phyloP scores from a whole-genome alignment of 495 filamentous ascomycete species.

The Trichoderma reesei region DNA sequence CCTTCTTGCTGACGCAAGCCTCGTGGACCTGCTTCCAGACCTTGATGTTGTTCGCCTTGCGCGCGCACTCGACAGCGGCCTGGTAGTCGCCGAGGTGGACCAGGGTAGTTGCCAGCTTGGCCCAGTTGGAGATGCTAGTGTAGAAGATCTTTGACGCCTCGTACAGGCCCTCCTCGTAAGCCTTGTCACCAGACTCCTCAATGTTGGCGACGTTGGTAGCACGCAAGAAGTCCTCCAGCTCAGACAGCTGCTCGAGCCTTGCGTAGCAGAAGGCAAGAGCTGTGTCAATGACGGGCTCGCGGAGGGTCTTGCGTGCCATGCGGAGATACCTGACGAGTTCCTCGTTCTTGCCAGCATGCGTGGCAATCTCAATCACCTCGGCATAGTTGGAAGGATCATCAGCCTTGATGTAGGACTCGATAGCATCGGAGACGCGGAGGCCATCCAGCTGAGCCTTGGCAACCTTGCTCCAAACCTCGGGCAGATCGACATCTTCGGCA shows the following conservation, averaged over 20 bases:
- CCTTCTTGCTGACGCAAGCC: slow-evolving; percentile 95
- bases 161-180: slow-evolving; percentile 87
- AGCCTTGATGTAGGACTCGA: slow-evolving; percentile 95
- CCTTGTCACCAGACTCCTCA: slow-evolving; percentile 94
- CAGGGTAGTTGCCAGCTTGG: slow-evolving; percentile 92
- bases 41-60: slow-evolving; percentile 98
- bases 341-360: slow-evolving; percentile 94
- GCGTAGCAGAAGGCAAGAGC: slow-evolving; percentile 88
- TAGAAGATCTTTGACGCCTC: slow-evolving; percentile 99
- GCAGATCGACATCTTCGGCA: slow-evolving; percentile 87
- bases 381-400: slow-evolving; percentile 84
- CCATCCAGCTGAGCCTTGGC: slow-evolving; percentile 98
- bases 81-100: slow-evolving; percentile 97
- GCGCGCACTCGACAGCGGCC: slow-evolving; percentile 93
- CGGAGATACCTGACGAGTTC: slow-evolving; percentile 93
- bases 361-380: slow-evolving; percentile 94
- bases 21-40: slow-evolving; percentile 99
- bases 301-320: slow-evolving; percentile 94
- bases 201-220: slow-evolving; percentile 90
- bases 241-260: slow-evolving; percentile 78
- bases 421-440: slow-evolving; percentile 82
- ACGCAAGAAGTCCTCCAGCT: slow-evolving; percentile 94
- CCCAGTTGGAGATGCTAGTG: slow-evolving; percentile 98
- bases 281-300: slow-evolving; percentile 91
- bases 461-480: slow-evolving; percentile 98